phyloP scores from a whole-genome alignment of 2,329 filamentous ascomycete genomes.

The Penicillium sp. region DNA sequence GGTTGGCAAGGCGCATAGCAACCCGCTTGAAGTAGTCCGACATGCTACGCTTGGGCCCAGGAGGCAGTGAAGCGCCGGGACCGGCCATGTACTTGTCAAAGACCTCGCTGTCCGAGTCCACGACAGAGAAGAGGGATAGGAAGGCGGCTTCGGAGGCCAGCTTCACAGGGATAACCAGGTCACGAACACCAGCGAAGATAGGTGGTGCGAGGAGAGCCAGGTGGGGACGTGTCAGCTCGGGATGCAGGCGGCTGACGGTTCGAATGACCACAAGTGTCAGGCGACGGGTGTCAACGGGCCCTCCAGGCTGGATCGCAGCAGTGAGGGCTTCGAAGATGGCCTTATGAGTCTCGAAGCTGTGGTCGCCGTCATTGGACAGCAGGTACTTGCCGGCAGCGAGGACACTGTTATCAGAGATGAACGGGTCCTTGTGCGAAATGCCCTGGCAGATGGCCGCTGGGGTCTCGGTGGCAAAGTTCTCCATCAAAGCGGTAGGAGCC shows the following conservation, averaged over 20 bases:
- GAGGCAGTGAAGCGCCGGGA: slow-evolving; percentile 64
- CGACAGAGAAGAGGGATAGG: slow-evolving; percentile 84
- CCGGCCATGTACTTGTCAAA: slow-evolving; percentile 89
- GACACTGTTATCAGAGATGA: slow-evolving; percentile 84
- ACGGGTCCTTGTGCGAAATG: slow-evolving; percentile 73
- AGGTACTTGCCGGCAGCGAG: slow-evolving; percentile 90
- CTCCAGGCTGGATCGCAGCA: slow-evolving; percentile 73
- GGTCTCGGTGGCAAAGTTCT: slow-evolving; percentile 71
- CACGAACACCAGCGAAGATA: slow-evolving; percentile 86
- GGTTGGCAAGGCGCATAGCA: slow-evolving; percentile 77
- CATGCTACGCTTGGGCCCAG: slow-evolving; percentile 84
- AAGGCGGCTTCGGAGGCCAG: slow-evolving; percentile 93
- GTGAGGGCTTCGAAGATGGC: slow-evolving; percentile 78
- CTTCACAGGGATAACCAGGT: slow-evolving; percentile 92
- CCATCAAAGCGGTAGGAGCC: slow-evolving; percentile 69
- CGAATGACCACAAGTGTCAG: slow-evolving; percentile 84
- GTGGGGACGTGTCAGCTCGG: slow-evolving; percentile 80
- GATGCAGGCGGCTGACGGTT: slow-evolving; percentile 77
- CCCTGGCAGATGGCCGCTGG: slow-evolving; percentile 77
- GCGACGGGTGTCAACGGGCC: slow-evolving; percentile 78
- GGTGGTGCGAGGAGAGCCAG: slow-evolving; percentile 76
- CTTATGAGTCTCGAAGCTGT: slow-evolving; percentile 74
- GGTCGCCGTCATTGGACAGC: slow-evolving; percentile 61
- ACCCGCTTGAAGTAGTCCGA: slow-evolving; percentile 96
- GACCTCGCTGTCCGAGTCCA: slow-evolving; percentile 79